Percentiles rank a stretch among this genome's conserved stretches.
Evolutionary conservation across 495 filamentous ascomycete species (phyloP).

Genomic region (Penicillium ucsense): DNA sequence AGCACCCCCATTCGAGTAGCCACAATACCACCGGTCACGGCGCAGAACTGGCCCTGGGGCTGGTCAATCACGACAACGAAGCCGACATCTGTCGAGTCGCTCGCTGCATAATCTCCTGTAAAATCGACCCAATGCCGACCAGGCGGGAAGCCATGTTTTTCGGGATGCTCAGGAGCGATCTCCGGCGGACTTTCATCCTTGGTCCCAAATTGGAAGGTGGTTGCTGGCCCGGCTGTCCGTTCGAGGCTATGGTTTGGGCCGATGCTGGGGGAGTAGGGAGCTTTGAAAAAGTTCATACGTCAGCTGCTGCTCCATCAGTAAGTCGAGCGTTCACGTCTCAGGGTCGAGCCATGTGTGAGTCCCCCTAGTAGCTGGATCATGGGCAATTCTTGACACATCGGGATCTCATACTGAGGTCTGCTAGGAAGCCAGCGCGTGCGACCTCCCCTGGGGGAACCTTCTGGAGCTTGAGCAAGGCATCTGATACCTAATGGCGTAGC

Average conservation of each 20-base stretch:
- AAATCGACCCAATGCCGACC: constrained; percentile 53
- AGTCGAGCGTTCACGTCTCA: too few relatives aligned
- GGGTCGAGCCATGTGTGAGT: too few relatives aligned
- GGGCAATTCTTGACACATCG: too few relatives aligned
- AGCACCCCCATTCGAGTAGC: constrained; percentile 49
- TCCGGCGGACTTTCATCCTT: constrained; percentile 26
- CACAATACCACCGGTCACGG: constrained; percentile 60
- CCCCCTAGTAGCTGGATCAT: too few relatives aligned
- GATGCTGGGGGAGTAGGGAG: constrained; percentile 24
- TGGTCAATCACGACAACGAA: constrained; percentile 53
- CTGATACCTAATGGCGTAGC: constrained; percentile 39
- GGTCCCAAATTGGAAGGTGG: constrained; percentile 53
- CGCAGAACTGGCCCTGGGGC: constrained; percentile 48
- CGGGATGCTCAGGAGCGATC: constrained; percentile 15
- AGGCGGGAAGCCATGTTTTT: constrained; percentile 24
- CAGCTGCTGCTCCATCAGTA: too few relatives aligned
- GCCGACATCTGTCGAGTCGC: constrained; percentile 24
- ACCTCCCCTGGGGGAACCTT: constrained; percentile 27
- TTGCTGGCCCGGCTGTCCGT: constrained; percentile 48
- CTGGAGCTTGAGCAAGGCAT: constrained; percentile 52
- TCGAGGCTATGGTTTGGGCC: constrained; percentile 18
- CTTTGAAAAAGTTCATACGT: constrained; percentile 2
- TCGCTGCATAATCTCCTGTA: constrained; percentile 15
- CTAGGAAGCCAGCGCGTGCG: constrained; percentile 46
- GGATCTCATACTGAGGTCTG: constrained; percentile 42